Evolutionary conservation across 163 green algal species (phyloP).

Genomic region (Prototheca wickerhamii): DNA sequence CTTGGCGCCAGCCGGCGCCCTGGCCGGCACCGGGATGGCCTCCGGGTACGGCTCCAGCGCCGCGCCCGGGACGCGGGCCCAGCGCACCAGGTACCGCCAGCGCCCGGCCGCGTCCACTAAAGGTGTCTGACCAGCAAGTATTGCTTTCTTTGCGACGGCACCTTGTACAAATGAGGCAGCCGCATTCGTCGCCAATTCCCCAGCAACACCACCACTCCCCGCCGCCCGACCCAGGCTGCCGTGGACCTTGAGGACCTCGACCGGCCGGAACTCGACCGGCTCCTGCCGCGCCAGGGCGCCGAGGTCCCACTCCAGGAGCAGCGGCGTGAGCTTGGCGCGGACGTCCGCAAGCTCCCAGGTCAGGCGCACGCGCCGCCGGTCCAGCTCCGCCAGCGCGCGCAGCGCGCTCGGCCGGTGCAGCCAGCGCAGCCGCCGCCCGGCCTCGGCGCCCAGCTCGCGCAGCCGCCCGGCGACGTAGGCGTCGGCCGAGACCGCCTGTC

Average conservation of each 20-base stretch:
- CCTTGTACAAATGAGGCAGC: too few relatives aligned
- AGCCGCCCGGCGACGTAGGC: constrained; percentile 1
- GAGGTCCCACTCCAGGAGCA: constrained; percentile 28
- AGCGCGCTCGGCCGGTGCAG: constrained; percentile 16
- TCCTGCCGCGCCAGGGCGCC: neutral
- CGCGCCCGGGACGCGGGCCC: constrained; percentile 5
- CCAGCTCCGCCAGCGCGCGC: constrained; percentile 2
- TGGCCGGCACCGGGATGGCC: neutral
- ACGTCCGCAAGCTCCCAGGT: constrained; percentile 14
- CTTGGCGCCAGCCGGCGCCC: neutral
- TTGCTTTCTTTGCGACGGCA: neutral
- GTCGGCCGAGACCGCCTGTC: constrained; percentile 3
- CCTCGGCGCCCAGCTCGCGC: constrained; percentile 1
- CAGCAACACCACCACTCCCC: neutral
- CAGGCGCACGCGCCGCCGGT: constrained; percentile 2
- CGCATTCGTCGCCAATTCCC: too few relatives aligned
- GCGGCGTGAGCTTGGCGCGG: constrained; percentile 21
- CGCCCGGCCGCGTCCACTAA: neutral
- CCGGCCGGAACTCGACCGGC: constrained; percentile 8
- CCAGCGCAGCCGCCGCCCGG: constrained; percentile 13
- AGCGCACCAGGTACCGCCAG: constrained; percentile 25
- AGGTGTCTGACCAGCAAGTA: neutral
- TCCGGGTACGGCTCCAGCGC: neutral
- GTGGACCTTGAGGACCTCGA: constrained; percentile 18
- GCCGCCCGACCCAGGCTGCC: neutral